phyloP scores from a whole-genome alignment of 352 stramenopile genomes.

The Pythium coloratum region DNA sequence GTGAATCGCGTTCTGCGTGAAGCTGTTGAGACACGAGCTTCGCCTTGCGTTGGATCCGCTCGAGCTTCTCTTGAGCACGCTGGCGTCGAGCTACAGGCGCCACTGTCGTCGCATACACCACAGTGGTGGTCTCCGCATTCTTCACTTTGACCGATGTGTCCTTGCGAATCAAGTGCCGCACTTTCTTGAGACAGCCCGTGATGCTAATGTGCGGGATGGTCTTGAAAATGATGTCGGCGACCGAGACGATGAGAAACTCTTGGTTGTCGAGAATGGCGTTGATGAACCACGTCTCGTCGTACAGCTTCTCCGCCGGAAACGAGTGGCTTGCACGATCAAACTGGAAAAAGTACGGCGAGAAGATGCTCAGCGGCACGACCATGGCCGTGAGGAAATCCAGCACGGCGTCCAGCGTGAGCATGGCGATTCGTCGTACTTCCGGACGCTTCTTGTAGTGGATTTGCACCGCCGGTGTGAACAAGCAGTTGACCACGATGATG shows the following conservation, averaged over 20 bases:
- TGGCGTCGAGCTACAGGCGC: constrained; percentile 6
- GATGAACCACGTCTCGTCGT: constrained; percentile 39
- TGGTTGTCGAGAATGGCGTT: constrained; percentile 49
- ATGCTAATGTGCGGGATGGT: constrained; percentile 29
- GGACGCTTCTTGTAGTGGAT: constrained; percentile 18
- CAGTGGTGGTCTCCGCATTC: neutral
- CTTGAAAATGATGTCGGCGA: constrained; percentile 27
- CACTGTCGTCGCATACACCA: constrained; percentile 11
- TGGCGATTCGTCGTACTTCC: constrained; percentile 24
- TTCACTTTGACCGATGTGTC: constrained; percentile 14
- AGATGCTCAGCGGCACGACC: constrained; percentile 37
- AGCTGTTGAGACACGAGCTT: constrained; percentile 10
- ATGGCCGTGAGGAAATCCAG: constrained; percentile 33
- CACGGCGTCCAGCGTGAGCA: constrained; percentile 29
- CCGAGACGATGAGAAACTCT: constrained; percentile 33
- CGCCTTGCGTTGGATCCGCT: constrained; percentile 19
- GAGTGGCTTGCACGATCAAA: constrained; percentile 32
- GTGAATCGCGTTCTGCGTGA: neutral
- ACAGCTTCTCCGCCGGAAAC: constrained; percentile 35
- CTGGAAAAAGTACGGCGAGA: constrained; percentile 31
- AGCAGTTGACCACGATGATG: constrained; percentile 33
- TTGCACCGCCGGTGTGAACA: constrained; percentile 31
- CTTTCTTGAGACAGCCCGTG: constrained; percentile 25
- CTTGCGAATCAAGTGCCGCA: constrained; percentile 22
- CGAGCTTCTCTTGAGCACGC: constrained; percentile 16